Conservation (phyloP, 1,284 basidiomycete species). For the Leucoagaricus sp. region DNA sequence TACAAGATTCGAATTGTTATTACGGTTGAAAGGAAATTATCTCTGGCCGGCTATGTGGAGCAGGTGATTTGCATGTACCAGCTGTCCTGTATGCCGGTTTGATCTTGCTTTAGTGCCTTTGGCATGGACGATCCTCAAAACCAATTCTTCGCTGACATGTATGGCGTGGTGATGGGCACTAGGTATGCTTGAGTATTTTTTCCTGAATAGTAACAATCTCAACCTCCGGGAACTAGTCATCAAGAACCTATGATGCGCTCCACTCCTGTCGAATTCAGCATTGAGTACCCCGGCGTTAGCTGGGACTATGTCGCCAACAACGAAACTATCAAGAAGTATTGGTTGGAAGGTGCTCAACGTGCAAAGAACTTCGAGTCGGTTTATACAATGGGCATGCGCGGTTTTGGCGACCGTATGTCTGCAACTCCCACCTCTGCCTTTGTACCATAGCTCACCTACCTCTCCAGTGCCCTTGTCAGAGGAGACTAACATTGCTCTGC, state of each 20-base stretch:
- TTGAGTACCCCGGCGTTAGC: conserved; percentile 48
- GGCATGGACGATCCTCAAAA: conserved; percentile 67
- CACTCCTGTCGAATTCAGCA: conserved; percentile 59
- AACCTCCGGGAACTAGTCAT: conserved; percentile 39
- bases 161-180: conserved; percentile 73
- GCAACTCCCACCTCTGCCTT: conserved; percentile 7
- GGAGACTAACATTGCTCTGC: conserved; percentile 48
- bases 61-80: conserved; percentile 29
- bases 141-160: conserved; percentile 63
- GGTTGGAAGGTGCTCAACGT: conserved; percentile 58
- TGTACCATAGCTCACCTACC: not conserved
- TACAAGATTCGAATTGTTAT: conserved; percentile 61
- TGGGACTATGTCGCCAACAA: conserved; percentile 64
- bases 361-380: conserved; percentile 59
- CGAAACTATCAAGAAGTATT: conserved; percentile 57
- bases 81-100: not conserved
- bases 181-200: conserved; percentile 32
- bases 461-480: conserved; percentile 54
- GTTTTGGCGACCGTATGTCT: conserved; percentile 56
- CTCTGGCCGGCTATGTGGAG: conserved; percentile 62
- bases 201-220: not conserved
- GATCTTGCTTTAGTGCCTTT: conserved; percentile 51
- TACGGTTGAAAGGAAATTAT: conserved; percentile 71
- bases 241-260: conserved; percentile 70
- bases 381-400: conserved; percentile 68